These are phyloP conservation scores for Saccharomyces hybrid DNA, from an alignment of 1,139 yeast genomes.

Conservation along the genomic window DNA sequence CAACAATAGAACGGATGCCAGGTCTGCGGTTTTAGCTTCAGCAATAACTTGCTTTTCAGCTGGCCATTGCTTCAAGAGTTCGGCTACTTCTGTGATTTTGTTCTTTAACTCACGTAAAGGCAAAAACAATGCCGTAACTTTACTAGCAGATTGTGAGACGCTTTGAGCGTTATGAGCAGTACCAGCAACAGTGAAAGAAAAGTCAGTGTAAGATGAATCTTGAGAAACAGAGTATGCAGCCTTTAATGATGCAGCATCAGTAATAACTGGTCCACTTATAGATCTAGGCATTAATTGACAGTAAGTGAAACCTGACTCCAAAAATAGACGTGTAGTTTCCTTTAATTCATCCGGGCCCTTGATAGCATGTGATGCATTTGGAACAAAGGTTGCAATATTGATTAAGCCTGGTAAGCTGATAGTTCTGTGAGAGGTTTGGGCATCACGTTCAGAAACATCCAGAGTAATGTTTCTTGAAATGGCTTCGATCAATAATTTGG, in stretches of 20 bases:
- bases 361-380: constrained; percentile 47
- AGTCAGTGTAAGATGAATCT: constrained; percentile 68
- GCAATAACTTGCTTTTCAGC: constrained; percentile 75
- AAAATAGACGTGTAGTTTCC: constrained; percentile 58
- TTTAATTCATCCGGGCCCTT: constrained; percentile 47
- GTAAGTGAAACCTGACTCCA: constrained; percentile 85
- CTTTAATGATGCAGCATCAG: constrained; percentile 56
- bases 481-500: constrained; percentile 92
- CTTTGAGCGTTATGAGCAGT: constrained; percentile 58
- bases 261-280: constrained; percentile 51
- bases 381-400: constrained; percentile 72
- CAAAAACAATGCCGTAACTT: constrained; percentile 72
- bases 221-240: constrained; percentile 54
- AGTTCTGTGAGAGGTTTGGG: constrained; percentile 84
- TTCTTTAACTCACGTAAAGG: constrained; percentile 69
- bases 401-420: constrained; percentile 80
- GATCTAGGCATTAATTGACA: constrained; percentile 73
- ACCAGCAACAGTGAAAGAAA: constrained; percentile 76
- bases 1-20: constrained; percentile 82
- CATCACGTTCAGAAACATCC: constrained; percentile 70
- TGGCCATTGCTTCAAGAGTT: constrained; percentile 83
- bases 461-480: constrained; percentile 60
- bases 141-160: constrained; percentile 53
- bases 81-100: constrained; percentile 67
- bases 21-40: constrained; percentile 84